These are phyloP conservation scores for Arthrobotrys megalospora DNA, from an alignment of 2,329 filamentous ascomycete species.

Conservation along the genomic window DNA sequence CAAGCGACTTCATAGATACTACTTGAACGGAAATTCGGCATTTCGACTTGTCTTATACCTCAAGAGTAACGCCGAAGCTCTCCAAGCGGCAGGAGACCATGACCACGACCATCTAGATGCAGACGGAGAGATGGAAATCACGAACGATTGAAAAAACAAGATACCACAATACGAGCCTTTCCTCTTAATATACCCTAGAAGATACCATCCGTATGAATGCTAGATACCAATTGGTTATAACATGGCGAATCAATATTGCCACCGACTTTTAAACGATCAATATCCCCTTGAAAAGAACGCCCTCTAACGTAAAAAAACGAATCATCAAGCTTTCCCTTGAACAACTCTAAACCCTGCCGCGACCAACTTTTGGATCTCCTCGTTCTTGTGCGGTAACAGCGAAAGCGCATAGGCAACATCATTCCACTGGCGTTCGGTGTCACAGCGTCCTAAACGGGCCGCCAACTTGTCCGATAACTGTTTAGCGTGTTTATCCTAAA, in stretches of 20 bases:
- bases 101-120: conserved; percentile 19
- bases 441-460: conserved; percentile 85
- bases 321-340: conserved; percentile 71
- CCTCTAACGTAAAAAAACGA: neutral
- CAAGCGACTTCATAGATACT: conserved; percentile 94
- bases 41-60: conserved; percentile 88
- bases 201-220: neutral
- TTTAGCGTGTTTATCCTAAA: conserved; percentile 94
- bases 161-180: neutral
- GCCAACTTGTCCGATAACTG: conserved; percentile 94
- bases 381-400: conserved; percentile 90
- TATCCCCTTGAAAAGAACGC: neutral
- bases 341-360: conserved; percentile 83
- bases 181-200: conserved; percentile 14
- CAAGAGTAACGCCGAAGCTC: conserved; percentile 68
- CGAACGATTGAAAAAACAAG: conserved; percentile 30
- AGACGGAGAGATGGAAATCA: conserved; percentile 56
- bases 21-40: conserved; percentile 94
- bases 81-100: conserved; percentile 8
- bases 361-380: conserved; percentile 85
- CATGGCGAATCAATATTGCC: conserved; percentile 1
- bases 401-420: conserved; percentile 95
- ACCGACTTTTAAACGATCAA: conserved; percentile 10
- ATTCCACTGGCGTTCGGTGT: conserved; percentile 96
- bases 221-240: conserved; percentile 11